A percentile compares a stretch with the other conserved stretches of the same genome.
Conservation (phyloP, 257 asterid species). For the Nicotiana benthamiana region DNA sequence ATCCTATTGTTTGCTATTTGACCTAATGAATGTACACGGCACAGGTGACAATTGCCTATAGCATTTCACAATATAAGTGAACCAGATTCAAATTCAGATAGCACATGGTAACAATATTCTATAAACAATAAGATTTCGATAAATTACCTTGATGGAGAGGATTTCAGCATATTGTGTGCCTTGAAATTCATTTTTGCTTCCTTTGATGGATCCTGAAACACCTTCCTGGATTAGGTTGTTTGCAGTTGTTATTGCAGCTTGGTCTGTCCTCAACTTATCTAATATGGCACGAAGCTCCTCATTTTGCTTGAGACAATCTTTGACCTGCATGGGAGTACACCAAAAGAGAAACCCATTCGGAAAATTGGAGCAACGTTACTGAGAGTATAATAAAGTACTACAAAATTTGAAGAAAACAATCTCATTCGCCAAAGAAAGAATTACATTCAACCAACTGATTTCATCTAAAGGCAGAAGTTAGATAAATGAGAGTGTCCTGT, state of each 20-base stretch:
- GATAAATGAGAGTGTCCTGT: background rate
- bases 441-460: background rate
- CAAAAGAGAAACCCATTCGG: background rate
- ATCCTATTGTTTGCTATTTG: background rate
- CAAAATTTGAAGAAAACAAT: background rate
- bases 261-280: constrained; percentile 60
- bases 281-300: constrained; percentile 74
- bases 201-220: constrained; percentile 25
- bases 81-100: background rate
- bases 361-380: background rate
- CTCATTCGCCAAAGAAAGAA: background rate
- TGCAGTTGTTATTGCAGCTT: constrained; percentile 29
- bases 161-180: constrained; percentile 35
- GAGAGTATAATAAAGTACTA: background rate
- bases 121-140: background rate
- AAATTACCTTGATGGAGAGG: constrained; percentile 57
- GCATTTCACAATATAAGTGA: background rate
- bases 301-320: constrained; percentile 66
- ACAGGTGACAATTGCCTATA: background rate
- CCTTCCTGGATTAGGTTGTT: constrained; percentile 27
- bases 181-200: constrained; percentile 25
- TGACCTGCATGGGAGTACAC: constrained; percentile 45
- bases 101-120: background rate
- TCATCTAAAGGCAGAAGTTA: background rate
- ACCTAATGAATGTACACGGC: background rate